Base-by-base conservation (phyloP, 108 stramenopile species). In the Fragilariopsis cylindrus region DNA sequence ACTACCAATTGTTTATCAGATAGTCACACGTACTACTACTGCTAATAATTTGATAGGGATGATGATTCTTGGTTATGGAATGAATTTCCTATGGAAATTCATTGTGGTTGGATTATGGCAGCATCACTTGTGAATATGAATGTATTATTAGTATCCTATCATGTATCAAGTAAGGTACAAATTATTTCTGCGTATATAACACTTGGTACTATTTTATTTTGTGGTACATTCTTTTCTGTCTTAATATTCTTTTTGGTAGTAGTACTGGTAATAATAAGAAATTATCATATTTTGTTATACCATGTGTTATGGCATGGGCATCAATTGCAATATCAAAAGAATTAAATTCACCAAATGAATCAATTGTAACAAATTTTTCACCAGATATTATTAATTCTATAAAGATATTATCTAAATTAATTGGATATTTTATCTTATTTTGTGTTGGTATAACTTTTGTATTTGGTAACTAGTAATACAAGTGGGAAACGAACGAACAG, bases 91-190 rank as follows among this genome's bases (percentile, higher is more conserved):
- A 92, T 95, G 74, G 69, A 77, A 13, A 74, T 92, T 47, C 94
- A 95, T 71, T 67, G 57, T 41, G 94, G 89, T 13, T 95, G 94
- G 94, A 92, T 95, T 62, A 79, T 85, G 46, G 94, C 94, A 0
- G 94, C 94, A 8, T 75, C 86, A 8, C 71, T 83, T 40, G 75
- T 95, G 13, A 95, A 95, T 82, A 68, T 87, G 19, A 90, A 87
- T 71, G 90, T 92, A 12, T 72, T 88, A 7, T 80, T 88, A 45
- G 88, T 92, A 47, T 67, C 81, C 2, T 45, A 63, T 43, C 75
- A 65, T 1, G 72, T 65, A 16, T 40, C 83, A 3, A 80, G 79
- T 5, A 21, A 50, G 44, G 65, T 75, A 7, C 90, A 92, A 76
- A 55, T 86, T 41, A 53, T 79, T 6, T 75, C 84, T 11, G 89